Conservation (phyloP, 106 monocot genomes). For the Dendrobium catenatum region DNA sequence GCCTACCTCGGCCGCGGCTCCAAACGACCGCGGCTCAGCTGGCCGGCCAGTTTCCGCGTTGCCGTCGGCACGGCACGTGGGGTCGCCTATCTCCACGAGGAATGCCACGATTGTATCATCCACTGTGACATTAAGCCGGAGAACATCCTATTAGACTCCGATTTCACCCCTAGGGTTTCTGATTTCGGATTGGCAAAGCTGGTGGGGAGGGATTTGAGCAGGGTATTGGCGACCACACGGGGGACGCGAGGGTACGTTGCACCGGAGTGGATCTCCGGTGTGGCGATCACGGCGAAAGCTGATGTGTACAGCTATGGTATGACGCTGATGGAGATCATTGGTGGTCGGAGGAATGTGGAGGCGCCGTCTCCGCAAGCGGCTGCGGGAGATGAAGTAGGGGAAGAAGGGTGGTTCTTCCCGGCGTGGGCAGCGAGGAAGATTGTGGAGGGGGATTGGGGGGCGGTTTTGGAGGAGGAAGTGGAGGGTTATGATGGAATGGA, state of each 20-base stretch:
- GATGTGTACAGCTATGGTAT: slow-evolving; percentile 74
- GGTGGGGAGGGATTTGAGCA: slow-evolving; percentile 43
- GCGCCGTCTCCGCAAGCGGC: neutral
- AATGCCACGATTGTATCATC: slow-evolving; percentile 47
- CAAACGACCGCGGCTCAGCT: slow-evolving; percentile 14
- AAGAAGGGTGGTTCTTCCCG: slow-evolving; percentile 39
- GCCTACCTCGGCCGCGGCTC: slow-evolving; percentile 22
- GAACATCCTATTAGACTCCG: slow-evolving; percentile 44
- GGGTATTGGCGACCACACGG: slow-evolving; percentile 38
- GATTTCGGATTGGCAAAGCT: slow-evolving; percentile 62
- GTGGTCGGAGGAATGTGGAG: slow-evolving; percentile 44
- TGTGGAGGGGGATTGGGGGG: slow-evolving; percentile 29
- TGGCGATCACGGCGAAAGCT: slow-evolving; percentile 46
- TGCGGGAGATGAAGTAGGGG: neutral
- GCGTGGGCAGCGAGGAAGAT: slow-evolving; percentile 41
- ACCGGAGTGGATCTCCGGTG: slow-evolving; percentile 61
- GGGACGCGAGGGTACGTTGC: slow-evolving; percentile 68
- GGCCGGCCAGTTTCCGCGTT: slow-evolving; percentile 28
- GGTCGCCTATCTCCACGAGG: slow-evolving; percentile 58
- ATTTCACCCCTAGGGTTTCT: slow-evolving; percentile 31
- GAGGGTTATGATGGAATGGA: slow-evolving; percentile 16
- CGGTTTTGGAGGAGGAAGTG: slow-evolving; percentile 30
- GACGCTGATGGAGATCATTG: slow-evolving; percentile 51
- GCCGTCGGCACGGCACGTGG: slow-evolving; percentile 42
- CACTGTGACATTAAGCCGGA: slow-evolving; percentile 76